These are phyloP conservation scores for Gossypium aridum DNA, from an alignment of 441 rosid species.

Conservation along the genomic window DNA sequence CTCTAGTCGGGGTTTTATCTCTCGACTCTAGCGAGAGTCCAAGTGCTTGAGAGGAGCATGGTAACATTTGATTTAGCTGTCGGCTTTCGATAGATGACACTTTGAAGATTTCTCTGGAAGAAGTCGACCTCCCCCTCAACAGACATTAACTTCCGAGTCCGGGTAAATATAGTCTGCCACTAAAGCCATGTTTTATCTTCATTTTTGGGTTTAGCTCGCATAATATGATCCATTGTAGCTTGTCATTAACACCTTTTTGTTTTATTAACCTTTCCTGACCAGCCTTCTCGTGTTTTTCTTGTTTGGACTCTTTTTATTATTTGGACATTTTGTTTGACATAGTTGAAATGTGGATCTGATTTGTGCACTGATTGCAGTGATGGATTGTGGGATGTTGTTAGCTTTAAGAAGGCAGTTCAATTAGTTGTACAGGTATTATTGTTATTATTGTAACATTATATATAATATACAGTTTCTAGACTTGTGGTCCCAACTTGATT, in stretches of 20 bases:
- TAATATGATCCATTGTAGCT: not conserved
- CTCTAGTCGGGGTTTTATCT: not conserved
- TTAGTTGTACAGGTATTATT: slow-evolving; percentile 59
- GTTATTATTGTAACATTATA: not conserved
- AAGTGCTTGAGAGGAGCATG: not conserved
- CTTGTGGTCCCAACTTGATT: not conserved
- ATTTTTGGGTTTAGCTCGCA: not conserved
- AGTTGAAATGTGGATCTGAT: slow-evolving; percentile 9
- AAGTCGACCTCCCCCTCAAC: not conserved
- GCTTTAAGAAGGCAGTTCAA: slow-evolving; percentile 68
- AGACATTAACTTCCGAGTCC: not conserved
- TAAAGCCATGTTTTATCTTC: not conserved
- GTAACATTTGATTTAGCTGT: not conserved
- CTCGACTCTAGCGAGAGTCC: not conserved
- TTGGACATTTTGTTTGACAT: not conserved
- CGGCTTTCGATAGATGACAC: not conserved
- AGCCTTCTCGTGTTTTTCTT: not conserved
- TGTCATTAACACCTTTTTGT: not conserved
- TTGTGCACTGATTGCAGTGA: slow-evolving; percentile 48
- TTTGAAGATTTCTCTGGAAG: not conserved
- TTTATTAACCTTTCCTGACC: not conserved
- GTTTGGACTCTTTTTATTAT: not conserved
- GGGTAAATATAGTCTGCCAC: not conserved
- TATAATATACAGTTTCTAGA: not conserved
- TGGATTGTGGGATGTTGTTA: slow-evolving; percentile 92